phyloP scores from a whole-genome alignment of 2,329 filamentous ascomycete species.

The Grosmannia serpens region DNA sequence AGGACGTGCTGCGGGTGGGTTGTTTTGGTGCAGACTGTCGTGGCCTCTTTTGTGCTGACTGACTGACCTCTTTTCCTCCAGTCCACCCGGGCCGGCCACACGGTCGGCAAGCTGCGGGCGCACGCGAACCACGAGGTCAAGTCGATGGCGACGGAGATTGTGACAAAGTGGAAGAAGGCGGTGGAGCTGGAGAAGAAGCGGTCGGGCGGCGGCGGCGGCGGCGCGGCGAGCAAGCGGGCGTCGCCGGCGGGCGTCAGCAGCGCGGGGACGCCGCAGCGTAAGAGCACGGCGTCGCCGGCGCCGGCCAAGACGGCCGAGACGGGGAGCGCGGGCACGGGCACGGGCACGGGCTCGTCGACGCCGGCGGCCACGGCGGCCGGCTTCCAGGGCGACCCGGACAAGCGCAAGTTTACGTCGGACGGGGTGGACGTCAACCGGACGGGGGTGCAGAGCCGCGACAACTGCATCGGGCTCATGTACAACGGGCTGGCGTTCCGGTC shows the following conservation, averaged over 20 bases:
- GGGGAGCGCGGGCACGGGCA: constrained; percentile 31
- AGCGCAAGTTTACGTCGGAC: constrained; percentile 73
- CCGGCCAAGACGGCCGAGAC: constrained; percentile 34
- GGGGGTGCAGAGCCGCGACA: constrained; percentile 62
- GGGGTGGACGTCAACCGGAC: constrained; percentile 69
- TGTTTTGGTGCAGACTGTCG: background rate
- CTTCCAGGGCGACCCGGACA: constrained; percentile 58
- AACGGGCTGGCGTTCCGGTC: constrained; percentile 71
- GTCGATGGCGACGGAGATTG: constrained; percentile 66
- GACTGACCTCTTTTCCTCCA: constrained; percentile 17
- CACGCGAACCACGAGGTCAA: constrained; percentile 76
- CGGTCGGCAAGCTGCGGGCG: constrained; percentile 68
- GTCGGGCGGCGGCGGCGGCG: constrained; percentile 11
- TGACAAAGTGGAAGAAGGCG: constrained; percentile 75
- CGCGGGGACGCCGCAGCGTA: constrained; percentile 17
- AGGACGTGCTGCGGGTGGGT: constrained; percentile 73
- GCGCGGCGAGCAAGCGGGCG: constrained; percentile 20
- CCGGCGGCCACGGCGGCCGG: constrained; percentile 31
- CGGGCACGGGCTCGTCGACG: constrained; percentile 26
- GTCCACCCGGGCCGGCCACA: constrained; percentile 83
- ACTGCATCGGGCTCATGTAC: constrained; percentile 83
- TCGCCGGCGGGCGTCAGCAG: constrained; percentile 23
- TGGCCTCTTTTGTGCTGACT: no score
- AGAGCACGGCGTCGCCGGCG: constrained; percentile 26
- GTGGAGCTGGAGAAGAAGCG: constrained; percentile 54